Base-by-base conservation (phyloP, 345 rosid species). In the Zanthoxylum bungeanum region DNA sequence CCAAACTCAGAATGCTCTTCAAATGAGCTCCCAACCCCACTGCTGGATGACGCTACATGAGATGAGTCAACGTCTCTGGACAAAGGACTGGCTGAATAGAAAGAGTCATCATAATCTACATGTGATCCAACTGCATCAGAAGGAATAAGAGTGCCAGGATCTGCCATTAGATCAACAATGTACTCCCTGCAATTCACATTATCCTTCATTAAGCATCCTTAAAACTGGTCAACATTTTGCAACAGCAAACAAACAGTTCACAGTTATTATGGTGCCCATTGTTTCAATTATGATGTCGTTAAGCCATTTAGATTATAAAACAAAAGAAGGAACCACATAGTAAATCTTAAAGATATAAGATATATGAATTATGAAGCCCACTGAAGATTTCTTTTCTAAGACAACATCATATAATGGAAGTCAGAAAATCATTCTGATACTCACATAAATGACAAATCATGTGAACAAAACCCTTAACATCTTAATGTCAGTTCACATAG, bases 151-250 rank as follows among this genome's bases (percentile, higher is more conserved):
- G 93, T 87, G 61, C 97, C 98, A 33, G 97, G 98, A 85, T 85
- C 98, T 70, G 97, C 97, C 93, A 90, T 93, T 56, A 93, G 89
- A 76, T 93, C 98, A 75, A 93, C 89, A 59, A 93, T 93, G 85
- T 91, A 89, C 88, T 93, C 98, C 93, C 98, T 93, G 92, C 77
- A 87, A 81, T 76, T 73, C 76, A 80, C 62, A 75, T 75, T 34
- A 76, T 39, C 40, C 51, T 73, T 73, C 68, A 66, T 69, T 52
- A 60, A 74, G 69, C 61, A 70, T 67, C 55, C 68, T 64, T 39
- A 71, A 66, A 64, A 39, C 60, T 47, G 14, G 58, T 73, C 68
- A 44, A 60, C 36, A 44, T 61, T 71, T 25, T 17, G 58, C 24
- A 73, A 60, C 25, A 27, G 25, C 37, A 66, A 53, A 64, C 7